Percentiles rank a stretch among this genome's conserved stretches.
Conservation (phyloP, 495 filamentous ascomycete genomes). For the Lasiosphaeria ovina region DNA sequence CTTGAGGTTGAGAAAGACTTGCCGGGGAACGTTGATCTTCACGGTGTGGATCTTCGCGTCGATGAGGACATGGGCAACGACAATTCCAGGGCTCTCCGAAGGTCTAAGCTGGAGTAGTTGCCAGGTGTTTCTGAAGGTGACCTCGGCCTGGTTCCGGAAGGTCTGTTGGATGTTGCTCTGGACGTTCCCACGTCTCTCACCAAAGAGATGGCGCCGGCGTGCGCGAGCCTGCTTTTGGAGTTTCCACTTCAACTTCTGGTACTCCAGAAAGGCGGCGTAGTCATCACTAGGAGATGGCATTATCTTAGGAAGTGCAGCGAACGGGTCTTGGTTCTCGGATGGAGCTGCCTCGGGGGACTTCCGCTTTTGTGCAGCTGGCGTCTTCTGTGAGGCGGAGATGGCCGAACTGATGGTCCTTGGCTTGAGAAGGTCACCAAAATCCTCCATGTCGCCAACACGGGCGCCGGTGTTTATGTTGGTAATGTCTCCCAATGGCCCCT, state of each 20-base stretch:
- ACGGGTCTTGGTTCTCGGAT: constrained; percentile 67
- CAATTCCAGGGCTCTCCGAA: constrained; percentile 77
- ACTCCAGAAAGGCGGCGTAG: constrained; percentile 84
- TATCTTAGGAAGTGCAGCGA: constrained; percentile 73
- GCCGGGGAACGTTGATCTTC: constrained; percentile 84
- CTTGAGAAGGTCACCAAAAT: constrained; percentile 72
- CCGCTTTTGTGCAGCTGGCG: constrained; percentile 64
- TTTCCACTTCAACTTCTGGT: constrained; percentile 99
- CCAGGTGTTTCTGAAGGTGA: constrained; percentile 89
- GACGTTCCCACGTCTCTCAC: constrained; percentile 67
- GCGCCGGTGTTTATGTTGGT: constrained; percentile 59
- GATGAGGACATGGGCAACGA: constrained; percentile 87
- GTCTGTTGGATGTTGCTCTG: constrained; percentile 77
- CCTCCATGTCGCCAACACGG: constrained; percentile 72
- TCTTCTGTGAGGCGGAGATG: constrained; percentile 45
- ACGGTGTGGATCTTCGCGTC: constrained; percentile 85
- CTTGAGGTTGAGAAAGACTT: constrained; percentile 89
- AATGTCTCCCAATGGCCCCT: constrained; percentile 67
- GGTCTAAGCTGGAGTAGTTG: constrained; percentile 84
- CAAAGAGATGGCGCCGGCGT: constrained; percentile 87
- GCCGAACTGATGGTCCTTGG: constrained; percentile 63
- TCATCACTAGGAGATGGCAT: constrained; percentile 88
- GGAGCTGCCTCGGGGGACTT: constrained; percentile 67
- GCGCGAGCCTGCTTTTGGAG: constrained; percentile 90
- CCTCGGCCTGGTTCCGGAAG: constrained; percentile 87